Percentiles rank a stretch among this genome's conserved stretches.
Evolutionary conservation across 73 alveolate species (phyloP).

Genomic region (Paramecium tetraurelia): DNA sequence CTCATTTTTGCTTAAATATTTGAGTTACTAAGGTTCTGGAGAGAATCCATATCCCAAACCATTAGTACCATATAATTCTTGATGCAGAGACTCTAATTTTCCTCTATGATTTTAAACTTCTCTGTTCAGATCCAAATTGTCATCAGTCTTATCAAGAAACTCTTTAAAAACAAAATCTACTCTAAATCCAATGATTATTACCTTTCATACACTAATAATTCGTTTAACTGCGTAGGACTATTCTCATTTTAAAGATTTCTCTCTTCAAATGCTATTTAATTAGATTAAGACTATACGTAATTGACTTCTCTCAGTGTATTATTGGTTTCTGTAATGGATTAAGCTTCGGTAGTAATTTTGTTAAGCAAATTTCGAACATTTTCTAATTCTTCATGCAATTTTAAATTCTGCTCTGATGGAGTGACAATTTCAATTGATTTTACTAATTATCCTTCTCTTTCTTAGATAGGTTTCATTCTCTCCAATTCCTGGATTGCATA

Average conservation of each 20-base stretch:
- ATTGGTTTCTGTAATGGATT: background rate
- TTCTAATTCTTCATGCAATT: constrained; percentile 57
- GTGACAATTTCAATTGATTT: constrained; percentile 29
- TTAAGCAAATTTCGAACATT: constrained; percentile 7
- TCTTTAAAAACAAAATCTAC: constrained; percentile 32
- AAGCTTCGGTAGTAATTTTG: background rate
- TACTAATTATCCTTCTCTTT: constrained; percentile 23
- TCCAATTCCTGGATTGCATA: constrained; percentile 56
- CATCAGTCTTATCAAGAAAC: constrained; percentile 17
- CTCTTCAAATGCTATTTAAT: constrained; percentile 16
- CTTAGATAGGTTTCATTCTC: constrained; percentile 53
- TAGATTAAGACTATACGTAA: background rate
- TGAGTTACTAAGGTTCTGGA: constrained; percentile 30
- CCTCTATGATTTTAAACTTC: constrained; percentile 38
- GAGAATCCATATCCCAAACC: constrained; percentile 40
- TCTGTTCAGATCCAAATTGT: background rate
- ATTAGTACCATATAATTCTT: constrained; percentile 31
- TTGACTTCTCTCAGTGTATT: background rate
- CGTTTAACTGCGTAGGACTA: background rate
- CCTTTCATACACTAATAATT: constrained; percentile 48
- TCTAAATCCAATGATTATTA: background rate
- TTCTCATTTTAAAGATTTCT: constrained; percentile 48
- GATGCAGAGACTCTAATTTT: constrained; percentile 25
- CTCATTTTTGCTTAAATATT: constrained; percentile 33
- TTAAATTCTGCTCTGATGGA: constrained; percentile 39